Percentiles rank a stretch among this genome's conserved stretches.
phyloP scores from a whole-genome alignment of 352 stramenopile species.

The Globisporangium parvum region DNA sequence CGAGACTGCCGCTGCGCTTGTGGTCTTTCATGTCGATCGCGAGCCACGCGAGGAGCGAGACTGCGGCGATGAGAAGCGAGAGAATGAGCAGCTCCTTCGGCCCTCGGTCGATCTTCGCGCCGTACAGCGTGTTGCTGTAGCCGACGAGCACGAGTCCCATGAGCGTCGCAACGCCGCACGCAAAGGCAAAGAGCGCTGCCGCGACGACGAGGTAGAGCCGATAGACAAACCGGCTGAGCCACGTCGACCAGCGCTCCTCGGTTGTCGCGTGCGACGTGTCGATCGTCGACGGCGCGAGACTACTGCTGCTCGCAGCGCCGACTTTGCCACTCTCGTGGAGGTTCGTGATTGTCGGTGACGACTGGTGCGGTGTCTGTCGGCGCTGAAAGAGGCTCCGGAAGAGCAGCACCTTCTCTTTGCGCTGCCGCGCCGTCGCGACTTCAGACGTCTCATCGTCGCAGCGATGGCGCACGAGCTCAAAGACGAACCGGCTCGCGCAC shows the following conservation, averaged over 20 bases:
- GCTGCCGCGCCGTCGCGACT: conserved; percentile 41
- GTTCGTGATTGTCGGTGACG: not conserved
- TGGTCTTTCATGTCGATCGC: conserved; percentile 43
- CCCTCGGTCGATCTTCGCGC: conserved; percentile 42
- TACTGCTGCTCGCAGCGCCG: not conserved
- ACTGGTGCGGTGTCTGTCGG: not conserved
- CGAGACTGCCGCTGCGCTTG: conserved; percentile 22
- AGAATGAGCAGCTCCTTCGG: conserved; percentile 32
- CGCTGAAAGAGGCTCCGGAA: conserved; percentile 37
- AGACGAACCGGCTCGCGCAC: conserved; percentile 24
- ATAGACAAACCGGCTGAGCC: conserved; percentile 43
- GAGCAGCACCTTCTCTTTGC: conserved; percentile 74
- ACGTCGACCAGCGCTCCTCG: conserved; percentile 75
- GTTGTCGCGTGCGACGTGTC: conserved; percentile 47
- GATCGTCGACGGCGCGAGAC: conserved; percentile 28
- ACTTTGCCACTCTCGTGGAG: not conserved
- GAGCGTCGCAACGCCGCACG: conserved; percentile 40
- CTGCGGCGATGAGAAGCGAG: conserved; percentile 21
- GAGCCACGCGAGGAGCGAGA: conserved; percentile 43
- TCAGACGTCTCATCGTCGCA: conserved; percentile 55
- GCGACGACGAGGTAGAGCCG: conserved; percentile 26
- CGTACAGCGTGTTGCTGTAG: conserved; percentile 41
- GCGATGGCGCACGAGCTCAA: conserved; percentile 58
- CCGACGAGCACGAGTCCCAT: conserved; percentile 49
- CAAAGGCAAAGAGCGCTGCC: conserved; percentile 35